Evolutionary conservation across 768 basidiomycete species (phyloP).

Genomic region (Auriculariales sp.): DNA sequence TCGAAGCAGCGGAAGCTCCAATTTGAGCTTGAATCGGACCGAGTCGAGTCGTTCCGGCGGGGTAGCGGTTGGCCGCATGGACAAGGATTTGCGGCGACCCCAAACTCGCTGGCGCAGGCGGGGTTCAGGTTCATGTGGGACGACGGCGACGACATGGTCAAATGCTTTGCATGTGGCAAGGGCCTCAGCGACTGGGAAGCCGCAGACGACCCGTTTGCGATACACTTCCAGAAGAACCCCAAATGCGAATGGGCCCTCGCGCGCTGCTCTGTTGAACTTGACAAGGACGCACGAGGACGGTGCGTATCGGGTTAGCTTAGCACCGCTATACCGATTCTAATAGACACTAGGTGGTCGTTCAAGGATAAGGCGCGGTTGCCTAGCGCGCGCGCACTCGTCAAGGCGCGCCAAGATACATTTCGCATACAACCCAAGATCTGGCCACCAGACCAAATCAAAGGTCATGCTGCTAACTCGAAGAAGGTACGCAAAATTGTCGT

Average conservation of each 20-base stretch:
- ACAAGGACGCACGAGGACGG: conserved; percentile 44
- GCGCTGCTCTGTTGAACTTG: conserved; percentile 51
- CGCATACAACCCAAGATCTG: conserved; percentile 25
- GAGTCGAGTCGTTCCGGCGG: conserved; percentile 57
- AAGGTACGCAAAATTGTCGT: conserved; percentile 29
- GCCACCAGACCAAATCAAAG: conserved; percentile 49
- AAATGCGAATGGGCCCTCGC: conserved; percentile 74
- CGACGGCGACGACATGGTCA: conserved; percentile 58
- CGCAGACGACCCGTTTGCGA: conserved; percentile 71
- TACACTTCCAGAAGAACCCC: conserved; percentile 51
- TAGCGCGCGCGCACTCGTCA: conserved; percentile 51
- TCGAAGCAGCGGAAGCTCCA: conserved; percentile 4
- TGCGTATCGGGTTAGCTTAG: conserved; percentile 26
- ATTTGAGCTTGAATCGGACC: conserved; percentile 25
- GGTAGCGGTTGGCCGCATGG: conserved; percentile 72
- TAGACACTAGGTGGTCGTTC: conserved; percentile 38
- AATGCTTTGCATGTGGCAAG: conserved; percentile 76
- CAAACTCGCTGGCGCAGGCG: conserved; percentile 65
- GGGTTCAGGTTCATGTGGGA: conserved; percentile 78
- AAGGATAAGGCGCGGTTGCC: conserved; percentile 49
- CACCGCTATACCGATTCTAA: not conserved
- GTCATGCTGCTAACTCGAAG: conserved; percentile 55
- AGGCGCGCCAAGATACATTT: conserved; percentile 57
- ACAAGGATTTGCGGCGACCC: conserved; percentile 45
- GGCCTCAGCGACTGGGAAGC: conserved; percentile 74